Base-by-base conservation (phyloP, 129 eudicot species). In the Gnaphalium uliginosum region DNA sequence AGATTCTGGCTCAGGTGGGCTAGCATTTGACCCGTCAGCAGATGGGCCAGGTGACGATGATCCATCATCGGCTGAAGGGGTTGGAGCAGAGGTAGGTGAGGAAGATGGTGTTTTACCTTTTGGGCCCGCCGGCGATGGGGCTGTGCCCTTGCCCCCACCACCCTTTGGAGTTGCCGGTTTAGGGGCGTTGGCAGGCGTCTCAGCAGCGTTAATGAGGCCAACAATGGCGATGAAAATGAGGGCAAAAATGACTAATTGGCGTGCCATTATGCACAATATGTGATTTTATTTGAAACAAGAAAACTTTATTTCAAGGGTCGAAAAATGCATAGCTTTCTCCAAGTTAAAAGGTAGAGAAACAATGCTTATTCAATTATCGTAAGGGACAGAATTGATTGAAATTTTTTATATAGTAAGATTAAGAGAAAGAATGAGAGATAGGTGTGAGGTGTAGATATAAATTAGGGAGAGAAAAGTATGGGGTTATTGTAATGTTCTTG, bases 211-310 rank as follows among this genome's bases (percentile, higher is more conserved):
- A 48, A 71, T 85, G 25, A 75, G 41, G 63, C 85, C 81, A 5
- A 65, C 81, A 69, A 85, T 50, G 78, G 86, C 87, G 17, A 87
- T 46, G 54, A 76, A 79, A 69, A 85, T 5, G 3, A 90, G 75
- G 7, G 82, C 86, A 8, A 85, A 64, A 62, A 76, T 81, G 53
- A 83, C 43, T 66, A 74, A 63, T 74, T 77, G 82, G 51, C 88
- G 96, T 18, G 86, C 89, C 96, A 90, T 90, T 72, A 64, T 75
- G 24, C 35, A 32, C 39, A 65, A 33, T 46, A 66, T n/a, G 56
- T 66, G 15, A 33, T 10, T 19, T 59, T 53, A n/a, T 41, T 67
- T 66, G 51, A n/a, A 26, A 32, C 15, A 37, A 4, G 17, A 3
- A 43, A 19, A 39, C 19, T 57, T 73, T 57, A 53, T 56, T 46